Percentiles rank a stretch among this genome's conserved stretches.
These are phyloP conservation scores for Helminthosporium solani DNA, from an alignment of 2,329 filamentous ascomycete genomes.

Conservation along the genomic window DNA sequence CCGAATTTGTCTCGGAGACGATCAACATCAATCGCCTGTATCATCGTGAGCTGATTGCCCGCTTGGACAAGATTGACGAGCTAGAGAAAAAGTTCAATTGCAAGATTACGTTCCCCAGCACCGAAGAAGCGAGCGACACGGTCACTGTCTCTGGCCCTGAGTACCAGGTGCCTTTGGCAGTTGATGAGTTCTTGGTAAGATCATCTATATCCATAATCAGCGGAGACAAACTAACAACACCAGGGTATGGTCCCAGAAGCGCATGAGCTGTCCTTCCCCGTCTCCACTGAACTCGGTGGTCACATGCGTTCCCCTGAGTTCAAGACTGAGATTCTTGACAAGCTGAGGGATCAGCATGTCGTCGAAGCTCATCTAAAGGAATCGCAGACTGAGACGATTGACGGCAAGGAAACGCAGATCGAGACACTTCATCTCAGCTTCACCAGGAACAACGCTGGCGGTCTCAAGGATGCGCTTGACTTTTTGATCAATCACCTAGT, in stretches of 20 bases:
- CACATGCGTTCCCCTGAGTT: slow-evolving; percentile 84
- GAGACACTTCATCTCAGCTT: slow-evolving; percentile 60
- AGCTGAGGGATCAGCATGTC: slow-evolving; percentile 88
- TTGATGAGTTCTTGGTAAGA: slow-evolving; percentile 83
- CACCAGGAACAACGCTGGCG: slow-evolving; percentile 95
- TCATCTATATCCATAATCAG: background rate
- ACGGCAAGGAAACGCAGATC: slow-evolving; percentile 45
- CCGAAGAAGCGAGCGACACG: slow-evolving; percentile 93
- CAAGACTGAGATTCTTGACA: slow-evolving; percentile 73
- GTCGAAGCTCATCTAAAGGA: slow-evolving; percentile 76
- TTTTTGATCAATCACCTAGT: slow-evolving; percentile 86
- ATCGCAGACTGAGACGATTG: slow-evolving; percentile 43
- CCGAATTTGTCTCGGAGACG: slow-evolving; percentile 92
- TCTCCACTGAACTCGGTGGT: slow-evolving; percentile 71
- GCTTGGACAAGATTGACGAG: slow-evolving; percentile 85
- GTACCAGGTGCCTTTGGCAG: slow-evolving; percentile 96
- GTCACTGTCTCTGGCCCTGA: slow-evolving; percentile 95
- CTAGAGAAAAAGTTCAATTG: slow-evolving; percentile 99
- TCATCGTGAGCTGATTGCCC: slow-evolving; percentile 87
- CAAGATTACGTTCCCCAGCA: slow-evolving; percentile 98
- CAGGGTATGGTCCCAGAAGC: slow-evolving; percentile 96
- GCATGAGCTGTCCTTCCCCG: slow-evolving; percentile 84
- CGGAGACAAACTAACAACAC: slow-evolving; percentile 30
- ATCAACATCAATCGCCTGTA: slow-evolving; percentile 94
- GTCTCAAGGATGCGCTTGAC: slow-evolving; percentile 92